Base-by-base conservation (phyloP, 768 basidiomycete species). In the Crassisporium funariophilum region DNA sequence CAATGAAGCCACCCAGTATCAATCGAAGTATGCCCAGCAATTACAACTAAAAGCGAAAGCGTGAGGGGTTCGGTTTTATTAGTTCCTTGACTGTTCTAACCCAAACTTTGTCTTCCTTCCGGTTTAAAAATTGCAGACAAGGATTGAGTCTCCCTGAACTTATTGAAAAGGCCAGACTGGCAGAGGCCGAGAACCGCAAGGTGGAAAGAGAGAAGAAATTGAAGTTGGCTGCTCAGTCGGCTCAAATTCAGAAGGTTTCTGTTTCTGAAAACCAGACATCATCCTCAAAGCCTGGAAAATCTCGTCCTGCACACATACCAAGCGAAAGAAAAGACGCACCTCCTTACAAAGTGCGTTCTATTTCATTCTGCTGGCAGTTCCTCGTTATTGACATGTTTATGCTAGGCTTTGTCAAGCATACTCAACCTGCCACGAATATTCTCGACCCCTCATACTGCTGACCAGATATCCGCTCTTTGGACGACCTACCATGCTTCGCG, bases 401-500 rank as follows among this genome's bases (percentile, higher is more conserved):
- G 17, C 16, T 57, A 98, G 95, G 86, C 93, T 8, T 75, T 98
- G 16, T 79, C 83, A 3, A 81, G 77, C 7, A 85, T 97, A 50
- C 71, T 98, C 55, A 93, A 97, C 64, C 63, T 95, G 10, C 70
- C 81, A 15, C 80, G 82, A 43, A 67, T 95, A 17, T 58, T 89
- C 46, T 70, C 78, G 19, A 77, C 78, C 8, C 80, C 87, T 1
- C 88, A 91, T 62, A 84, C 87, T 2, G 45, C 82, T 4, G 78
- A 79, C 8, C 88, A 91, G 60, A 78, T 99, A 56, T 78, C 85
- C 3, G 77, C 84, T 0, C 75, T 98, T 0, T 98, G 95, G 95
- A 89, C 82, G 3, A 78, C 88, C 0, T 98, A 95, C 60, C 95
- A 98, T 62, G 77, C 82, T 11, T 82, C 88, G 4, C 83, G 89